A percentile compares a stretch with the other conserved stretches of the same genome.
Evolutionary conservation across 1,284 basidiomycete species (phyloP).

Genomic region (Golubevia pallescens): DNA sequence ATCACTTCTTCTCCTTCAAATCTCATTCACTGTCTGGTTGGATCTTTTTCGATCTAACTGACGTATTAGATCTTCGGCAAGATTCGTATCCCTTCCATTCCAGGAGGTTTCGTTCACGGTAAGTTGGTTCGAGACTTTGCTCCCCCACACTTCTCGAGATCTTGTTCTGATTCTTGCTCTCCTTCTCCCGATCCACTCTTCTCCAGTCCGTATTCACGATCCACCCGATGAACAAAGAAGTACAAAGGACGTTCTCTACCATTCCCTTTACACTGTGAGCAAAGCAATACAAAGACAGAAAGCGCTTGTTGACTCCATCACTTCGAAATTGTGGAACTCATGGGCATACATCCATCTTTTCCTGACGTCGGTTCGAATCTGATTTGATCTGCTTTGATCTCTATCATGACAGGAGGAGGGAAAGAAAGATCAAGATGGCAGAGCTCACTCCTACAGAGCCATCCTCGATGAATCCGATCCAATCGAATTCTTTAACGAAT

Average conservation of each 20-base stretch:
- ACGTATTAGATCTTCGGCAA: slow-evolving; percentile 9
- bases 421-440: slow-evolving; percentile 3
- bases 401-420: no score
- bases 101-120: no score
- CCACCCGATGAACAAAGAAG: slow-evolving; percentile 7
- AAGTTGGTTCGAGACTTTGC: no score
- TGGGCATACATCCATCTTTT: no score
- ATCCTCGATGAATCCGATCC: slow-evolving; percentile 3
- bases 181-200: slow-evolving; percentile 1
- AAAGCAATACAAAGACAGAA: slow-evolving; percentile 2
- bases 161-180: no score
- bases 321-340: no score
- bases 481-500: slow-evolving; percentile 12
- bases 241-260: slow-evolving; percentile 5
- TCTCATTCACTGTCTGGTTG: no score
- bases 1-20: neutral
- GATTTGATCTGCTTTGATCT: no score
- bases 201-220: slow-evolving; percentile 6
- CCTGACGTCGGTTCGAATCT: no score
- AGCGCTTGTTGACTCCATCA: no score
- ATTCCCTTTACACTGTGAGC: slow-evolving; percentile 9
- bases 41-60: no score
- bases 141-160: no score
- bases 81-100: slow-evolving; percentile 8
- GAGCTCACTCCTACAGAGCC: slow-evolving; percentile 3